phyloP scores from a whole-genome alignment of 140 eudicot genomes.

The Erigeron philadelphicus region DNA sequence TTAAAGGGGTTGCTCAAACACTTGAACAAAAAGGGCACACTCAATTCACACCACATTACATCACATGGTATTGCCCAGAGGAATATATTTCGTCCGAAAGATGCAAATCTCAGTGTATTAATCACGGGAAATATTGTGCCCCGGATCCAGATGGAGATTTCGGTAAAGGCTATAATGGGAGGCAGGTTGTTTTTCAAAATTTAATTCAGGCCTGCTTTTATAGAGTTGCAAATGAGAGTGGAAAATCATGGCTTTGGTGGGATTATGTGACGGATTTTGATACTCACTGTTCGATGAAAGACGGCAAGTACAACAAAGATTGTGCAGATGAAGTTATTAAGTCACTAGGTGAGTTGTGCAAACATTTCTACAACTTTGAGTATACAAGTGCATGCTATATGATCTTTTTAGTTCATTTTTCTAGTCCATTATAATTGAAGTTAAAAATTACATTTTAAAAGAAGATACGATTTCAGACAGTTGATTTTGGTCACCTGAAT shows the following conservation, averaged over 20 bases:
- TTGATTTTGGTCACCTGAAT: not conserved
- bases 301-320: slow-evolving; percentile 51
- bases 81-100: slow-evolving; percentile 38
- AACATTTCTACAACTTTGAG: slow-evolving; percentile 4
- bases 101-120: slow-evolving; percentile 53
- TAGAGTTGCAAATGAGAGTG: slow-evolving; percentile 42
- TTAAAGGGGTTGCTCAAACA: slow-evolving; percentile 38
- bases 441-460: not conserved
- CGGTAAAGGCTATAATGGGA: slow-evolving; percentile 52
- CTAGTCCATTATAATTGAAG: not conserved
- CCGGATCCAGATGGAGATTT: slow-evolving; percentile 64
- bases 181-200: slow-evolving; percentile 45
- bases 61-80: slow-evolving; percentile 52
- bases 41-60: slow-evolving; percentile 45
- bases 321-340: slow-evolving; percentile 59
- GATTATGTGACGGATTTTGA: slow-evolving; percentile 71
- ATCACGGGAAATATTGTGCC: slow-evolving; percentile 57
- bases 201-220: slow-evolving; percentile 45
- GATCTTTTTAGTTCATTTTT: not conserved
- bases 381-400: not conserved
- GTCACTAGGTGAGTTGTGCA: slow-evolving; percentile 55
- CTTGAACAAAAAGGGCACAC: slow-evolving; percentile 49
- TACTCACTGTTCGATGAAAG: slow-evolving; percentile 67
- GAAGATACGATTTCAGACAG: too few species aligned
- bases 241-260: slow-evolving; percentile 88